A percentile compares a stretch with the other conserved stretches of the same genome.
Conservation (phyloP, 2,329 filamentous ascomycete species). For the Alternaria tenuissima region DNA sequence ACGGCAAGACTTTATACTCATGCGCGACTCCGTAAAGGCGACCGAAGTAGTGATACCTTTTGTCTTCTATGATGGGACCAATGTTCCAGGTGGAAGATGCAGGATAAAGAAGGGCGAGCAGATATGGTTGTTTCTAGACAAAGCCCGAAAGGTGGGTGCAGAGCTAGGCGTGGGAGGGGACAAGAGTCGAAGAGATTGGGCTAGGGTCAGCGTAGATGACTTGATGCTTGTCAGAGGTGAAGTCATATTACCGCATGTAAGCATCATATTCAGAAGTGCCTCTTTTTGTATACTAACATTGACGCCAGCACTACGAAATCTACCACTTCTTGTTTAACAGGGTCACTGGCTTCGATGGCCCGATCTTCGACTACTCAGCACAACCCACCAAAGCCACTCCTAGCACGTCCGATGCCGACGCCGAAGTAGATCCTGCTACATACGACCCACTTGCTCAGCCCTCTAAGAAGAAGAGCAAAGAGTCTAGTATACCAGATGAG, state of each 20-base stretch:
- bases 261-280: constrained; percentile 11
- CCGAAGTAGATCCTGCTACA: constrained; percentile 29
- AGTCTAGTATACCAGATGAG: constrained; percentile 54
- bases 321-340: constrained; percentile 97
- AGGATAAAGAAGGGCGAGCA: constrained; percentile 92
- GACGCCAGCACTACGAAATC: constrained; percentile 86
- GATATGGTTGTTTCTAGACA: constrained; percentile 91
- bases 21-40: constrained; percentile 86
- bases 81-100: constrained; percentile 83
- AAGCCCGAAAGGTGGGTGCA: constrained; percentile 88
- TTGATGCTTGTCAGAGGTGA: constrained; percentile 90
- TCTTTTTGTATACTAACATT: constrained; percentile 18
- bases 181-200: constrained; percentile 83
- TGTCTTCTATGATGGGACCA: constrained; percentile 95
- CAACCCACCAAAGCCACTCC: constrained; percentile 56
- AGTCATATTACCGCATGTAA: constrained; percentile 91
- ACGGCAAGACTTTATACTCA: constrained; percentile 78
- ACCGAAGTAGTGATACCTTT: constrained; percentile 93
- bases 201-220: constrained; percentile 92
- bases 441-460: constrained; percentile 55
- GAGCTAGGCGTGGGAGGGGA: constrained; percentile 75
- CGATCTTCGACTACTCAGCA: constrained; percentile 78
- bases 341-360: constrained; percentile 74
- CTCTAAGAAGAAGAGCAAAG: constrained; percentile 45
- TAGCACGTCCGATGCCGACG: constrained; percentile 20